phyloP scores from a whole-genome alignment of 23 red algal species.

The Agarophyton chilense region DNA sequence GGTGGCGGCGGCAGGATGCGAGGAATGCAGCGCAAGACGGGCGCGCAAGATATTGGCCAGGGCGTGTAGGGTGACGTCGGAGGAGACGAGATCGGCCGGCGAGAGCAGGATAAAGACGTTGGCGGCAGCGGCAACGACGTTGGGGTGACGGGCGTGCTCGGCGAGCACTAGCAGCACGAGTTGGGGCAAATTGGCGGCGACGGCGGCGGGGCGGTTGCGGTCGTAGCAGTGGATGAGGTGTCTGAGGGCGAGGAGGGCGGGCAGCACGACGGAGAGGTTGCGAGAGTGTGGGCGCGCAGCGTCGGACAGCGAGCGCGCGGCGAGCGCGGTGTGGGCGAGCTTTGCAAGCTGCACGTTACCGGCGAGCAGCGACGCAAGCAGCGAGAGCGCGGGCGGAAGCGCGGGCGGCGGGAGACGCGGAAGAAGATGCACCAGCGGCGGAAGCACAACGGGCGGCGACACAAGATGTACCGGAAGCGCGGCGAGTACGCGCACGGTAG shows the following conservation, averaged over 20 bases:
- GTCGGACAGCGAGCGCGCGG: background rate
- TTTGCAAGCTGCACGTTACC: background rate
- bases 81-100: background rate
- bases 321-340: background rate
- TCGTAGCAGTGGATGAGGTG: slow-evolving; percentile 23
- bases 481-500: background rate
- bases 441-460: background rate
- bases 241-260: background rate
- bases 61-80: background rate
- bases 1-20: background rate
- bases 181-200: background rate
- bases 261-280: background rate
- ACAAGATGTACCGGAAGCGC: background rate
- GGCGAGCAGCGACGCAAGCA: background rate
- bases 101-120: slow-evolving; percentile 11
- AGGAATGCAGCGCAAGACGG: background rate
- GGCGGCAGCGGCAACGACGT: background rate
- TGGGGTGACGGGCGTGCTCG: background rate
- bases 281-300: background rate
- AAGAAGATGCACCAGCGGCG: background rate
- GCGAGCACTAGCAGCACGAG: slow-evolving; percentile 8
- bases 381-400: background rate
- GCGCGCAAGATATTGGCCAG: background rate
- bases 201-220: background rate
- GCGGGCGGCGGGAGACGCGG: background rate